Evolutionary conservation across 139 green algal genomes (phyloP), one percentile per base, ranked within the genome.

Genomic region (Coccomyxa sp.): DNA sequence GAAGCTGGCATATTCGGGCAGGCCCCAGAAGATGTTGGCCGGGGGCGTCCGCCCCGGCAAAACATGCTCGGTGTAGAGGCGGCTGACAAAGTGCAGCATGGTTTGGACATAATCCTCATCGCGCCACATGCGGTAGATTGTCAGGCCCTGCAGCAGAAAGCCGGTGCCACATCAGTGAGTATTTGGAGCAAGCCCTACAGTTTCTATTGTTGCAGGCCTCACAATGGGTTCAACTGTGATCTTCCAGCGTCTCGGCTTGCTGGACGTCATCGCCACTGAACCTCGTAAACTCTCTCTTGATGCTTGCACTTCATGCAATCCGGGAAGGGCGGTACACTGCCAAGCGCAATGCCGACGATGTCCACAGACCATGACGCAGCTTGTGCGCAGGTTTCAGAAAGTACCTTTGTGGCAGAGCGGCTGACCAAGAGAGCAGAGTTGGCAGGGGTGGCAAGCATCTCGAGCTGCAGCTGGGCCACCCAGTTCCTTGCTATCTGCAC

Each of bases 381-480:
- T 51, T 7, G 3, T 3, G 38, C 38, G 7, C n/a, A 51, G 7
- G 38, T 7, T 51, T 7, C 38, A 51, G 38, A 51, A 51, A 11
- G 38, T 51, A 84, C 84, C 74, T 87, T 85, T 51, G 90, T 91
- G 30, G 87, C 89, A 0, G 87, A 95, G 81, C 91, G 89, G 81
- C 87, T 93, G 16, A 93, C 86, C 13, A 96, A 82, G 60, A 96
- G 81, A 32, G 78, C 88, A 23, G 81, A 90, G 38, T 58, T 45
- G 9, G 85, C 87, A 18, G 82, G 85, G 79, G 85, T 68, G 31
- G 80, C 67, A 57, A 94, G 84, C 91, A 93, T 93, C 86, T 96
- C 91, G 79, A 94, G 79, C 82, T 96, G 93, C 80, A 96, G 87
- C 87, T 96, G 93, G 13, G 93, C 90, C 76, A 96, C 87, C 89